These are phyloP conservation scores for Thuidium tamariscinum DNA, from an alignment of 225 moss, liverwort and hornwort genomes.

Conservation along the genomic window DNA sequence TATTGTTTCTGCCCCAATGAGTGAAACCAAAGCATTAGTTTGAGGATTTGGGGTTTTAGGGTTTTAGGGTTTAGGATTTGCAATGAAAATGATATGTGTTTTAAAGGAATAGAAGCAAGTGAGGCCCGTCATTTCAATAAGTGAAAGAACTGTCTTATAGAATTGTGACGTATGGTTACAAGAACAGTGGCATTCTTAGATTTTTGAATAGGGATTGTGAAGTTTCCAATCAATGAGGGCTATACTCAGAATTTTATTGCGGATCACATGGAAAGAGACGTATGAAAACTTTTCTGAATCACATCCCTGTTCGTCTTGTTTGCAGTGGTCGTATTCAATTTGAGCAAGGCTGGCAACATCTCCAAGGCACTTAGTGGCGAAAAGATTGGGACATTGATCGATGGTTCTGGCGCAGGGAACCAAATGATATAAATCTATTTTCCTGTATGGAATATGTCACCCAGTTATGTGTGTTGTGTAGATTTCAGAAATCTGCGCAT, in stretches of 20 bases:
- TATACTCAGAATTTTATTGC: background rate
- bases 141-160: background rate
- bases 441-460: background rate
- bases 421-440: constrained; percentile 20
- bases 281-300: background rate
- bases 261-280: background rate
- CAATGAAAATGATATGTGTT: background rate
- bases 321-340: constrained; percentile 94
- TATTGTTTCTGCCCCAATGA: background rate
- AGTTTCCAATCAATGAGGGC: background rate
- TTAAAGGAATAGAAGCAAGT: background rate
- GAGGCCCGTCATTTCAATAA: background rate
- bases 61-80: background rate
- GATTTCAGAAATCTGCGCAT: background rate
- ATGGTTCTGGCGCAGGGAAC: constrained; percentile 30
- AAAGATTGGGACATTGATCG: constrained; percentile 78
- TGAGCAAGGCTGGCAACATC: constrained; percentile 70
- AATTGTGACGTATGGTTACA: background rate
- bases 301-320: background rate
- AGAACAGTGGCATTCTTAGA: background rate
- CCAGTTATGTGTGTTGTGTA: background rate
- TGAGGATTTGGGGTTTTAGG: background rate
- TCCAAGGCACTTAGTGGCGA: constrained; percentile 75
- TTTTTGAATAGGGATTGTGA: background rate
- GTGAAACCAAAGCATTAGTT: background rate